Percentiles rank a stretch among this genome's conserved stretches.
These are phyloP conservation scores for Candolleomyces eurysporus DNA, from an alignment of 768 basidiomycete species.

Conservation along the genomic window DNA sequence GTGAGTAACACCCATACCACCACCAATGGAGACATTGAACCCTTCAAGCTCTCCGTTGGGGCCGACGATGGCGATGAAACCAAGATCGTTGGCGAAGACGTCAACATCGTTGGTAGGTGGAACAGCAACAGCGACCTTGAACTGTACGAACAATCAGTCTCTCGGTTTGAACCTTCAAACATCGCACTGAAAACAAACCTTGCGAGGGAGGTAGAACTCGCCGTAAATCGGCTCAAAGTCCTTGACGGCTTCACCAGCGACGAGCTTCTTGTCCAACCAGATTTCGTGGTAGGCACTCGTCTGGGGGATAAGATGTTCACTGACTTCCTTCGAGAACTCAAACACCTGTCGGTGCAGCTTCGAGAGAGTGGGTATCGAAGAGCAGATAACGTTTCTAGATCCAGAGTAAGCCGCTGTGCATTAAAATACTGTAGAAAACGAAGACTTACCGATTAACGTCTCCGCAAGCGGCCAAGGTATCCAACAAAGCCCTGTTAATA, in stretches of 20 bases:
- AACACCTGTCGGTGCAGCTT: constrained; percentile 80
- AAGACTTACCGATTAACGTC: constrained; percentile 84
- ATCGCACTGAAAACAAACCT: constrained; percentile 45
- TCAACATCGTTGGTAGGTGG: constrained; percentile 97
- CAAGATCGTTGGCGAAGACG: constrained; percentile 92
- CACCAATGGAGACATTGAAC: constrained; percentile 92
- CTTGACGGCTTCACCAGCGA: constrained; percentile 90
- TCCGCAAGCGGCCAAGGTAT: constrained; percentile 97
- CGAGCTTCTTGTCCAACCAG: constrained; percentile 96
- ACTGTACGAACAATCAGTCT: constrained; percentile 44
- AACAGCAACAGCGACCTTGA: constrained; percentile 95
- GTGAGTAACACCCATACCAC: constrained; percentile 99
- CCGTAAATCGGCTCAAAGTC: constrained; percentile 98
- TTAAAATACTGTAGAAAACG: neutral
- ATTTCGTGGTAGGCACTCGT: constrained; percentile 98
- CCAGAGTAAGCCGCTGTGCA: neutral
- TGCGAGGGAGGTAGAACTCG: constrained; percentile 93
- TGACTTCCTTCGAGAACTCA: constrained; percentile 79
- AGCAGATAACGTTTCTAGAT: constrained; percentile 85
- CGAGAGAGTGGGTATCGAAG: constrained; percentile 89
- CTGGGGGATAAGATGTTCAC: constrained; percentile 82
- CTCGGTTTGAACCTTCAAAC: neutral
- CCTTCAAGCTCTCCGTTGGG: constrained; percentile 75
- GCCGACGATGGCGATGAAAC: constrained; percentile 92
- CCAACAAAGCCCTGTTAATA: constrained; percentile 87